Percentiles rank a stretch among this genome's conserved stretches.
Evolutionary conservation across 2,329 filamentous ascomycete genomes (phyloP).

Genomic region (Colletotrichum sp.): DNA sequence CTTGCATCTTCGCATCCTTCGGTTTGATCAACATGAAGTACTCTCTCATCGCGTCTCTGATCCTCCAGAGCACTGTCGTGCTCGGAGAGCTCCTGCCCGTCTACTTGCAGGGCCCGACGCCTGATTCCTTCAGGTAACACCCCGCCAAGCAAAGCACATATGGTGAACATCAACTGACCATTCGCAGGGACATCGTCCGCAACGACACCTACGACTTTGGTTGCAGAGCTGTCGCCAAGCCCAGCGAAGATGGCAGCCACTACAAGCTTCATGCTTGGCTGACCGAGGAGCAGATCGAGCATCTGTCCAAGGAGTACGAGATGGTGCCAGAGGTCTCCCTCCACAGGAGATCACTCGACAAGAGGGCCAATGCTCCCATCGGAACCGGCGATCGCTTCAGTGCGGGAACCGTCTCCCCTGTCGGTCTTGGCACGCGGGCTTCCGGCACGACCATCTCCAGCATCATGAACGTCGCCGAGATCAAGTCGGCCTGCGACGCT

Average conservation of each 20-base stretch:
- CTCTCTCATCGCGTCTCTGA: conserved; percentile 11
- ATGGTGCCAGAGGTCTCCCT: conserved; percentile 1
- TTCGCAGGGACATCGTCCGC: conserved; percentile 2
- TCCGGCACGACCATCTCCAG: conserved; percentile 34
- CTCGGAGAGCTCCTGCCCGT: conserved; percentile 9
- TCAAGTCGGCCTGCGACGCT: conserved; percentile 47
- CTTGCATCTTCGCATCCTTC: neutral
- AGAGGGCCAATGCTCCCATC: conserved; percentile 30
- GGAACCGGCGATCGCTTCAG: conserved; percentile 31
- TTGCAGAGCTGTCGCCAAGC: conserved; percentile 14
- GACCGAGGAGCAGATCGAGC: conserved; percentile 8
- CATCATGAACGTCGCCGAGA: conserved; percentile 51
- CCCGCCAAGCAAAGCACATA: neutral
- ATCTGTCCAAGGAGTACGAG: conserved; percentile 14
- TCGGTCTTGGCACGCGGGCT: conserved; percentile 34
- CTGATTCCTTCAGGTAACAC: neutral
- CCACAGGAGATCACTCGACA: neutral
- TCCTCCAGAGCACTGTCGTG: conserved; percentile 6
- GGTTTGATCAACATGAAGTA: conserved; percentile 5
- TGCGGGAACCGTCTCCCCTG: conserved; percentile 25
- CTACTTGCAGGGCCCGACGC: conserved; percentile 1
- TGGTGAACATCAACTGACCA: neutral
- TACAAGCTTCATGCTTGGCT: conserved; percentile 17
- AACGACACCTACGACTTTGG: conserved; percentile 17
- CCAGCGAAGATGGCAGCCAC: conserved; percentile 8